Conservation (phyloP, 2,329 filamentous ascomycete species). For the Emmonsiellopsis sp. region DNA sequence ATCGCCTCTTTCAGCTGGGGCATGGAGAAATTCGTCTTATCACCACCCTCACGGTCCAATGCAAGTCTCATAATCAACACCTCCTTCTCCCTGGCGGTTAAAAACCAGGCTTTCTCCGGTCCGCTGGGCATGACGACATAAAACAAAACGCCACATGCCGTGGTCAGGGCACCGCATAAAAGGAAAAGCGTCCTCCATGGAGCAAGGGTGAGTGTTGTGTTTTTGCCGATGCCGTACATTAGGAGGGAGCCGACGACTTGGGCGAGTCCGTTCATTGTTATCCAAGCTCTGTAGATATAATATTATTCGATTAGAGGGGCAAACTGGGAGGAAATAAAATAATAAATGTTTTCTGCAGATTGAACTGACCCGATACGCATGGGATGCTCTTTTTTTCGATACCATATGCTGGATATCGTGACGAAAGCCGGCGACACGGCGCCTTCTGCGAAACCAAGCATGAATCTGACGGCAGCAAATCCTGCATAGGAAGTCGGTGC, state of each 20-base stretch:
- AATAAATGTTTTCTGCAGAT: too few species aligned
- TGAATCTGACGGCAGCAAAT: conserved; percentile 33
- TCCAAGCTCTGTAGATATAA: conserved; percentile 17
- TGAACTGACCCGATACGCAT: conserved; percentile 20
- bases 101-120: conserved; percentile 42
- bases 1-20: conserved; percentile 38
- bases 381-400: conserved; percentile 30
- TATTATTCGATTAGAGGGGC: not conserved
- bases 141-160: conserved; percentile 36
- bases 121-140: conserved; percentile 40
- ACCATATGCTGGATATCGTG: conserved; percentile 38
- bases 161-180: conserved; percentile 42
- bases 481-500: conserved; percentile 32
- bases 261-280: conserved; percentile 39
- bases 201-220: conserved; percentile 27
- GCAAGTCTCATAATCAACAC: conserved; percentile 32
- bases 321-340: too few species aligned
- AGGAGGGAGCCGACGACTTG: conserved; percentile 39
- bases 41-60: conserved; percentile 31
- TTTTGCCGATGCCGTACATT: conserved; percentile 45
- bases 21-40: conserved; percentile 37
- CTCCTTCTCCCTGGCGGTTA: conserved; percentile 35
- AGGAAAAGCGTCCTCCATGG: conserved; percentile 44
- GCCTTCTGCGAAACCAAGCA: conserved; percentile 39
- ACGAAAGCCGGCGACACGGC: conserved; percentile 40